Conservation (phyloP, 1,284 basidiomycete species). For the Porodaedalea pini region DNA sequence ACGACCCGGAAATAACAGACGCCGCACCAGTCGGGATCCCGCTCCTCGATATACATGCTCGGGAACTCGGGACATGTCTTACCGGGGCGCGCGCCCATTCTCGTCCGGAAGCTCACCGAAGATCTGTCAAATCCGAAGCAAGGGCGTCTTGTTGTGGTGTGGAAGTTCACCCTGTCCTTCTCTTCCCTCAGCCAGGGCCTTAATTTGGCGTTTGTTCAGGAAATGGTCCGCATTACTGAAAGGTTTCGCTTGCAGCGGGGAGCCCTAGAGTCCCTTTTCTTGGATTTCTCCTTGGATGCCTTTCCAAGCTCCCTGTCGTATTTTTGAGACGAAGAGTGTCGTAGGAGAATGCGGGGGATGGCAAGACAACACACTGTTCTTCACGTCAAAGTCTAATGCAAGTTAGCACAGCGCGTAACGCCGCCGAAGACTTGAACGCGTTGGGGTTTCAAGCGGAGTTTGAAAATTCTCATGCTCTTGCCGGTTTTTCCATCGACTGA, state of each 20-base stretch:
- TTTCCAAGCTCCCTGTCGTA: background rate
- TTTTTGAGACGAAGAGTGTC: background rate
- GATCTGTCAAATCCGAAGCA: slow-evolving; percentile 43
- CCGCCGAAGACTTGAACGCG: too few species aligned
- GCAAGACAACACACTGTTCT: background rate
- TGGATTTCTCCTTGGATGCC: background rate
- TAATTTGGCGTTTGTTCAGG: slow-evolving; percentile 72
- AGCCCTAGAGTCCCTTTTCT: background rate
- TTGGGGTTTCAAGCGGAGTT: too few species aligned
- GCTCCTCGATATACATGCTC: slow-evolving; percentile 22
- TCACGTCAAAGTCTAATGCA: background rate
- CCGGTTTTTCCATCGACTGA: too few species aligned
- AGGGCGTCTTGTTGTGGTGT: background rate
- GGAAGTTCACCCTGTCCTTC: slow-evolving; percentile 61
- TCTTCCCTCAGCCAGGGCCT: slow-evolving; percentile 74
- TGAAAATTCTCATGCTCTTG: too few species aligned
- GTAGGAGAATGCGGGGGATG: background rate
- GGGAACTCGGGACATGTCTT: slow-evolving; percentile 28
- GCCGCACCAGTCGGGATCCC: background rate
- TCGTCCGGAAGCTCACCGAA: slow-evolving; percentile 75
- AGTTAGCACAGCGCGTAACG: too few species aligned
- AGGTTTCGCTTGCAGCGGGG: slow-evolving; percentile 47
- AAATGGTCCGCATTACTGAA: slow-evolving; percentile 76
- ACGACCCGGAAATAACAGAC: slow-evolving; percentile 52
- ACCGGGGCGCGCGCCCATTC: slow-evolving; percentile 70